A percentile compares a stretch with the other conserved stretches of the same genome.
Conservation (phyloP, 169 alveolate genomes). For the Condylostoma magnum region DNA sequence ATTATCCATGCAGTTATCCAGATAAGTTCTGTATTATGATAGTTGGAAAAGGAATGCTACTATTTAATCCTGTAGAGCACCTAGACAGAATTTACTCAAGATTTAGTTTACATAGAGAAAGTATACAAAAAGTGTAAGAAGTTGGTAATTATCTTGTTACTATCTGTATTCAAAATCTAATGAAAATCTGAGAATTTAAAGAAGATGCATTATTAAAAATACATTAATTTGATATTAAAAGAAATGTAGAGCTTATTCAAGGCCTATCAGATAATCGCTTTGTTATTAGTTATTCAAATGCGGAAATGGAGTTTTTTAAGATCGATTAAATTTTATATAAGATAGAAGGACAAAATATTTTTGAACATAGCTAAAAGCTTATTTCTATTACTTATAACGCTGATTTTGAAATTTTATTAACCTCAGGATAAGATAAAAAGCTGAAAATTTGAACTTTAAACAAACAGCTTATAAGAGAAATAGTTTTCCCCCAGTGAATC, state of each 20-base stretch:
- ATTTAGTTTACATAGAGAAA: slow-evolving; percentile 51
- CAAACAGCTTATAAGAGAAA: slow-evolving; percentile 17
- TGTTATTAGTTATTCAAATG: neutral
- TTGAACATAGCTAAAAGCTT: neutral
- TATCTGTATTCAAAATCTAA: slow-evolving; percentile 1
- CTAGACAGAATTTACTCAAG: slow-evolving; percentile 48
- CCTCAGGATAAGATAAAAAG: neutral
- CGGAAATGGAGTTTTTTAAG: slow-evolving; percentile 7
- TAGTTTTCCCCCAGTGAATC: slow-evolving; percentile 2
- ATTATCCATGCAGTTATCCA: neutral
- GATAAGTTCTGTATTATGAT: slow-evolving; percentile 3
- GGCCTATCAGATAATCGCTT: neutral
- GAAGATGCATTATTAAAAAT: neutral
- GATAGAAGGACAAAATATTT: neutral
- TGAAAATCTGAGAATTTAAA: neutral
- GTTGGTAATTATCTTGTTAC: slow-evolving; percentile 2
- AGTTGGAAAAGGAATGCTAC: slow-evolving; percentile 47
- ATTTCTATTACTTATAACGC: neutral
- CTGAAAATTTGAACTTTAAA: neutral
- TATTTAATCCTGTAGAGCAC: slow-evolving; percentile 44
- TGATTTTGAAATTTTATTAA: neutral
- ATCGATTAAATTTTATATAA: neutral
- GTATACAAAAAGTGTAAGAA: slow-evolving; percentile 33
- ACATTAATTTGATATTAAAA: neutral
- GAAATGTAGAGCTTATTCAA: neutral